Evolutionary conservation across 176 grass and related monocot species (phyloP).

Genomic region (Tillandsia fasciculata): DNA sequence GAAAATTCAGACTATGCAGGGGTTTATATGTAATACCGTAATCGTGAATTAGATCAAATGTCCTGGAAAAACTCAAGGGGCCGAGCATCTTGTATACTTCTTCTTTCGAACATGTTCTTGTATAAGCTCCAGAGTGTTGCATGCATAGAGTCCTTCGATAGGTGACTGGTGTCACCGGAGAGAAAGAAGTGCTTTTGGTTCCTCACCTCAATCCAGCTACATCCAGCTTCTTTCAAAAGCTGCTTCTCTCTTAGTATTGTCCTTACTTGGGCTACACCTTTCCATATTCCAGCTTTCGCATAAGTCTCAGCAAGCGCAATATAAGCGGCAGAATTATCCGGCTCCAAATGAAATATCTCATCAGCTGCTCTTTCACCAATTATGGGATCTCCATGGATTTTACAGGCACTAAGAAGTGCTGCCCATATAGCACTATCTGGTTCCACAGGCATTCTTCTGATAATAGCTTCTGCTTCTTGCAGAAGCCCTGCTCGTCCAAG

Average conservation of each 20-base stretch:
- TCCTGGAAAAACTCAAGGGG: too few species aligned
- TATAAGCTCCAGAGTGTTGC: slow-evolving; percentile 14
- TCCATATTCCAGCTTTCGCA: slow-evolving; percentile 16
- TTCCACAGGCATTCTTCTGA: slow-evolving; percentile 10
- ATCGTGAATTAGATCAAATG: too few species aligned
- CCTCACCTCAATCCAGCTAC: slow-evolving; percentile 19
- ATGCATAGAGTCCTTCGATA: slow-evolving; percentile 6
- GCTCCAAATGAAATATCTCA: slow-evolving; percentile 19
- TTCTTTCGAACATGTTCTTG: slow-evolving; percentile 12
- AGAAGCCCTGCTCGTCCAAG: slow-evolving; percentile 21
- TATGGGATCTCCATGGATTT: slow-evolving; percentile 21
- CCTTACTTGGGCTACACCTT: slow-evolving; percentile 16
- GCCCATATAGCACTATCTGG: slow-evolving; percentile 18
- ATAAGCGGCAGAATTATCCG: slow-evolving; percentile 12
- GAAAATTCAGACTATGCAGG: too few species aligned
- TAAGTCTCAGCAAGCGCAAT: slow-evolving; percentile 21
- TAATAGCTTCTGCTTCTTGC: slow-evolving; percentile 15
- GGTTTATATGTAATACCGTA: too few species aligned
- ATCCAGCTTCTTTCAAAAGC: slow-evolving; percentile 22
- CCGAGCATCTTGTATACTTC: too few species aligned
- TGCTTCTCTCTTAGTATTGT: slow-evolving; percentile 14
- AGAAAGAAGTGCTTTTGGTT: slow-evolving; percentile 12
- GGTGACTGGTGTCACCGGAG: slow-evolving; percentile 5
- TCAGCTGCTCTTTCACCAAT: slow-evolving; percentile 21
- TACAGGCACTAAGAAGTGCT: slow-evolving; percentile 22